Evolutionary conservation across 2,329 filamentous ascomycete species (phyloP).

Genomic region (Curvularia hawaiiensis): DNA sequence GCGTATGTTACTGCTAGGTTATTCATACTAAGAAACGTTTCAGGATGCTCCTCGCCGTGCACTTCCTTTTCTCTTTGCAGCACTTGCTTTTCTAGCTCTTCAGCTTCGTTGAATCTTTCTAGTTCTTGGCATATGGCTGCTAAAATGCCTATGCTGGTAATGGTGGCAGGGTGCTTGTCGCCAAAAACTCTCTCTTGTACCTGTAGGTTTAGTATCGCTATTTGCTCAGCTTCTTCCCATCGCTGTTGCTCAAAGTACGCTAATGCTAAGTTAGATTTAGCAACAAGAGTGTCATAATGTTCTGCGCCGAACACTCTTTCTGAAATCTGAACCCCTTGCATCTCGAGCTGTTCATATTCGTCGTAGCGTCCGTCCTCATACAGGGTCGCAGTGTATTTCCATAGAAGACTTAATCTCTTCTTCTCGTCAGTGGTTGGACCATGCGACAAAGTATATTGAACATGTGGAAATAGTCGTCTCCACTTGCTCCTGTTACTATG

Average conservation of each 20-base stretch:
- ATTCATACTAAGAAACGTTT: not conserved
- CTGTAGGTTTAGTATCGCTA: not conserved
- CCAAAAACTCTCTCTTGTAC: not conserved
- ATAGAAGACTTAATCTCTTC: no score
- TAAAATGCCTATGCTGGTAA: not conserved
- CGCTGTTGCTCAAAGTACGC: not conserved
- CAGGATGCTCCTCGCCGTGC: not conserved
- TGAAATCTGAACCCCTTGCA: not conserved
- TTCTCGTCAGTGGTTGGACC: constrained; percentile 1
- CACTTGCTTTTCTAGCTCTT: not conserved
- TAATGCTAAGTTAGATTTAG: not conserved
- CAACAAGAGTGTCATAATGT: not conserved
- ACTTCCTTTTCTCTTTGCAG: not conserved
- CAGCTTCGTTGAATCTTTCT: not conserved
- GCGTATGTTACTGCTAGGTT: not conserved
- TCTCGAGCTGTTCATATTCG: not conserved
- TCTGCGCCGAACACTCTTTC: not conserved
- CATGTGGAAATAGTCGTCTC: constrained; percentile 27
- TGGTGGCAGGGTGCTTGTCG: not conserved
- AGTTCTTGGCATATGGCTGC: not conserved
- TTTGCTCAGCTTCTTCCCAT: not conserved
- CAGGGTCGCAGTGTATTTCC: constrained; percentile 17
- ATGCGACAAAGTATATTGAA: constrained; percentile 20
- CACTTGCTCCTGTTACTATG: constrained; percentile 26
- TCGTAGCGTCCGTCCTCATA: constrained; percentile 16